Evolutionary conservation across 2,329 filamentous ascomycete species (phyloP).

Genomic region (Rutstroemia sydowiana): DNA sequence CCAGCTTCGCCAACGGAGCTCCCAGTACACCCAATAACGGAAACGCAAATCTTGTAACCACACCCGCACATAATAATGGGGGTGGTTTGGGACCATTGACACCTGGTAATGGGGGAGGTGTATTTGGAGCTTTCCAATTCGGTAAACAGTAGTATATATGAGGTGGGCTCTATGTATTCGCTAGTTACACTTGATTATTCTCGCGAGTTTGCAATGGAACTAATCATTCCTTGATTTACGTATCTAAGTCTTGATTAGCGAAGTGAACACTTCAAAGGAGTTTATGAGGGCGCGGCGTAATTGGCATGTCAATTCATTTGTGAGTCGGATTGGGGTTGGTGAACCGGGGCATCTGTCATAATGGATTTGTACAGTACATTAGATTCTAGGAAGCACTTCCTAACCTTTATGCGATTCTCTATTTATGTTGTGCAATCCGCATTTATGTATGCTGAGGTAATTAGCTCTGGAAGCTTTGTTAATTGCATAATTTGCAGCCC

Average conservation of each 20-base stretch:
- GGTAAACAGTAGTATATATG: slow-evolving; percentile 19
- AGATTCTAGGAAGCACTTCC: not conserved
- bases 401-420: not conserved
- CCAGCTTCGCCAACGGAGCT: slow-evolving; percentile 42
- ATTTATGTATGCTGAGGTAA: too few relatives aligned
- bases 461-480: too few relatives aligned
- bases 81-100: slow-evolving; percentile 64
- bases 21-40: slow-evolving; percentile 66
- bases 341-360: not conserved
- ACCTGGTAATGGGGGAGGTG: slow-evolving; percentile 65
- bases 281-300: not conserved
- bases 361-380: slow-evolving; percentile 2
- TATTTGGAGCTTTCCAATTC: slow-evolving; percentile 62
- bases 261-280: not conserved
- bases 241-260: not conserved
- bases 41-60: slow-evolving; percentile 41
- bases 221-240: not conserved
- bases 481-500: not conserved
- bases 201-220: not conserved
- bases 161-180: not conserved
- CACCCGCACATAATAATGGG: slow-evolving; percentile 47
- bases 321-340: not conserved
- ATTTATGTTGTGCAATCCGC: not conserved
- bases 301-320: not conserved
- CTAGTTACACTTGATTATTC: not conserved